Evolutionary conservation across 257 asterid species (phyloP), one percentile per base, ranked within the genome.

Genomic region (Solanum commersonii): DNA sequence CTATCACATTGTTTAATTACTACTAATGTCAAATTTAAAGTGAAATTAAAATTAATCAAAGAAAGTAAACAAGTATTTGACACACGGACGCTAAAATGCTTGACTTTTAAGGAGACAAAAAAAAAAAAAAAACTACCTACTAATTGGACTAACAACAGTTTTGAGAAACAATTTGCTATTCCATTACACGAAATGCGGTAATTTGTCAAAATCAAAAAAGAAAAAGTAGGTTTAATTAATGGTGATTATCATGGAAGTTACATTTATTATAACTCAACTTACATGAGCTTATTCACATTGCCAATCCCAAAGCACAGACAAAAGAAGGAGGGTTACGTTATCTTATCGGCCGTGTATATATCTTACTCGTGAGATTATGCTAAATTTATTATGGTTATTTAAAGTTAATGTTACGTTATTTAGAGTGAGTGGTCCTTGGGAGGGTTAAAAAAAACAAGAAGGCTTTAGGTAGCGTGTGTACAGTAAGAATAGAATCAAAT

Each of bases 21-120:
- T 27, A 79, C 27, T 82, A 49, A 16, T 82, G 86, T 49, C 86
- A 82, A 82, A 49, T n/a, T 82, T 82, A 82, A 82, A 37, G 12
- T 23, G 70, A 82, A 49, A 46, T 5, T 8, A 49, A 16, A 27
- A 44, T 29, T 9, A 46, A 27, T 79, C 10, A 27, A 29, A 49
- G 20, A 27, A 29, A 10, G 27, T 81, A 49, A 49, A 27, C 10
- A 46, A 37, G 8, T 31, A 34, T 68, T 38, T 59, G 72, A 49
- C 86, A 34, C 44, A 29, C 70, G 72, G 72, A 65, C 42, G 40
- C 5, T 90, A 78, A 79, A 87, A n/a, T 89, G 88, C 86, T 90
- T 90, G 94, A 93, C 95, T 92, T 72, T 88, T 87, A 52, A 68
- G 94, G 94, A 92, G 87, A 92, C 93, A 88, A 68, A 25, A 87